A percentile compares a stretch with the other conserved stretches of the same genome.
These are phyloP conservation scores for Backusella tuberculispora DNA, from an alignment of 192 early-diverging fungal genomes.

Conservation along the genomic window DNA sequence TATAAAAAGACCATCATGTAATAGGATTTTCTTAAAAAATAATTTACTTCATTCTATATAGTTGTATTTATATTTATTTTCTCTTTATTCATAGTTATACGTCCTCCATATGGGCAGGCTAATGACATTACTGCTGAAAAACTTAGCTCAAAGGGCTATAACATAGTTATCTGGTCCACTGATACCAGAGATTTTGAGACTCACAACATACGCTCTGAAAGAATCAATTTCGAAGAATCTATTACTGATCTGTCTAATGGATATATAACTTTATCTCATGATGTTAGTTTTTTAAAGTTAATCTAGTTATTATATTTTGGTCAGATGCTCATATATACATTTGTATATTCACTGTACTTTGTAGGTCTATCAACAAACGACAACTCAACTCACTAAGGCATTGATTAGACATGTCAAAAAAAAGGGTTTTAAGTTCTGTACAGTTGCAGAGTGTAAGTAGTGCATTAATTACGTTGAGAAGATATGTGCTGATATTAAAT, in stretches of 20 bases:
- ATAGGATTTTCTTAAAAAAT: background rate
- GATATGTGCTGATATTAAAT: constrained; percentile 2
- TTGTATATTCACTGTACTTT: background rate
- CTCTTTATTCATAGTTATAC: constrained; percentile 35
- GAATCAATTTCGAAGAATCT: constrained; percentile 24
- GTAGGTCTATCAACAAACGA: constrained; percentile 30
- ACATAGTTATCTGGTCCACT: constrained; percentile 45
- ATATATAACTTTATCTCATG: constrained; percentile 47
- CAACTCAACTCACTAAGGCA: background rate
- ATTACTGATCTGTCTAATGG: constrained; percentile 23
- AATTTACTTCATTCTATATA: background rate
- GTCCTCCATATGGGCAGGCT: constrained; percentile 47
- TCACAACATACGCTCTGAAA: constrained; percentile 24
- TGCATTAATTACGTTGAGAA: background rate
- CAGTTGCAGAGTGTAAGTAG: constrained; percentile 32
- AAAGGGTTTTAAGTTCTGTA: constrained; percentile 26
- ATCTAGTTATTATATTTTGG: background rate
- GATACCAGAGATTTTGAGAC: constrained; percentile 46
- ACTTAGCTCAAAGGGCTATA: constrained; percentile 36
- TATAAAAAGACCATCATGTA: constrained; percentile 35
- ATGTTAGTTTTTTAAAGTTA: constrained; percentile 26
- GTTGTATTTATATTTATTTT: background rate
- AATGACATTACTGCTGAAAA: constrained; percentile 27
- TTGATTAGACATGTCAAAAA: constrained; percentile 1
- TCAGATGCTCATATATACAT: background rate